These are phyloP conservation scores for Oryza coarctata DNA, from an alignment of 176 grass and related monocot genomes.

Conservation along the genomic window DNA sequence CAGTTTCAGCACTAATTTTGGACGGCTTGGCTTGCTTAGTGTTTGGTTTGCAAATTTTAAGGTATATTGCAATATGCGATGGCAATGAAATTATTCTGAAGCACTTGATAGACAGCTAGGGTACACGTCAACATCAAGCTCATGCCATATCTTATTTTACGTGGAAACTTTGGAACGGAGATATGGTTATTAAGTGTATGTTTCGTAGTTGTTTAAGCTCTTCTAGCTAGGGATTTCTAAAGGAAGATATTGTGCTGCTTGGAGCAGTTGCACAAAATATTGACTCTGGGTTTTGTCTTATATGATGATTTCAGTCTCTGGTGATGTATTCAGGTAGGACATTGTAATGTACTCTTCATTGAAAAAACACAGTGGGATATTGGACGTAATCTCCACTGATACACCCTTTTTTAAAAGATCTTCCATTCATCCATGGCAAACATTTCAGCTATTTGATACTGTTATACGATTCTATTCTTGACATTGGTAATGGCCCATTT, in stretches of 20 bases:
- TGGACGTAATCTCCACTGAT: conserved; percentile 24
- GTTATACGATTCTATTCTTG: conserved; percentile 47
- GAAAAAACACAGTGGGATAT: not conserved
- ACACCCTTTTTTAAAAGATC: conserved; percentile 21
- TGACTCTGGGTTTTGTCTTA: conserved; percentile 19
- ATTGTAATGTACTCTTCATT: not conserved
- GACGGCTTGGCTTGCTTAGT: not conserved
- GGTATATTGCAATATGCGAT: not conserved
- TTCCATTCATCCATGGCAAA: conserved; percentile 15
- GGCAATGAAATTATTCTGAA: not conserved
- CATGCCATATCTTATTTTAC: conserved; percentile 22
- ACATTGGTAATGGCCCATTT: conserved; percentile 8
- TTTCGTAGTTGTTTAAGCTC: not conserved
- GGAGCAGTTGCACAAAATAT: conserved; percentile 1
- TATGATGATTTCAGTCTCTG: conserved; percentile 25
- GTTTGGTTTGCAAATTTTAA: not conserved
- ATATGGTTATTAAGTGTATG: not conserved
- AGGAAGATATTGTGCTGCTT: conserved; percentile 5
- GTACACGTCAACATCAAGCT: not conserved
- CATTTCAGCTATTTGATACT: conserved; percentile 26
- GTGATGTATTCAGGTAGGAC: conserved; percentile 9
- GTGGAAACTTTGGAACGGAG: not conserved
- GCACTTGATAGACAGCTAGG: conserved; percentile 12
- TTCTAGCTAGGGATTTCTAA: conserved; percentile 7
- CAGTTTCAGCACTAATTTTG: not conserved